Percentiles rank a stretch among this genome's conserved stretches.
phyloP scores from a whole-genome alignment of 257 asterid genomes.

The Avicennia marina region DNA sequence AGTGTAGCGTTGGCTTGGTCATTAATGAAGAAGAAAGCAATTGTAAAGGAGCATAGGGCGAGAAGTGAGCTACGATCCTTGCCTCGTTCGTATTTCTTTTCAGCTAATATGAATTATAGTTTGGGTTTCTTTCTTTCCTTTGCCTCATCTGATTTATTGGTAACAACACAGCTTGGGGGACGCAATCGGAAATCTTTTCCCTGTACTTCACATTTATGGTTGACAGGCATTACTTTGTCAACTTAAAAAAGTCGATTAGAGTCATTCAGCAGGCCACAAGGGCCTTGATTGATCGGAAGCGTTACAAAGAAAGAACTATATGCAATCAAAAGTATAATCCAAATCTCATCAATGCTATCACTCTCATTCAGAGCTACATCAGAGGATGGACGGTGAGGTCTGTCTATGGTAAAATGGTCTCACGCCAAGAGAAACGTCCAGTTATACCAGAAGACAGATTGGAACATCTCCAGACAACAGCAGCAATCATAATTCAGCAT shows the following conservation, averaged over 20 bases:
- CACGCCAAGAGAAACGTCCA: conserved; percentile 20
- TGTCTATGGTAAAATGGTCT: conserved; percentile 18
- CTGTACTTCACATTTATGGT: conserved; percentile 30
- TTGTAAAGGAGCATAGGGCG: conserved; percentile 21
- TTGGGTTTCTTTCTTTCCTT: conserved; percentile 12
- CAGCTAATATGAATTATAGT: neutral
- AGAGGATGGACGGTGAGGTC: conserved; percentile 30
- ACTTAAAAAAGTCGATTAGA: conserved; percentile 39
- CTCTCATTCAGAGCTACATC: conserved; percentile 30
- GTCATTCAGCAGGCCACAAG: conserved; percentile 60
- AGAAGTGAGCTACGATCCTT: conserved; percentile 31
- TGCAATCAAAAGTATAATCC: conserved; percentile 15
- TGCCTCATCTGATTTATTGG: conserved; percentile 22
- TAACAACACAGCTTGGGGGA: conserved; percentile 43
- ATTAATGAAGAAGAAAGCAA: conserved; percentile 36
- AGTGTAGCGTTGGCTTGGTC: conserved; percentile 58
- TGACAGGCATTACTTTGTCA: conserved; percentile 56
- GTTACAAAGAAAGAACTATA: conserved; percentile 9
- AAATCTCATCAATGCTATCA: conserved; percentile 29
- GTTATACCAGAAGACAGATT: conserved; percentile 21
- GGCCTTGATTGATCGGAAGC: conserved; percentile 43
- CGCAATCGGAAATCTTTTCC: conserved; percentile 28
- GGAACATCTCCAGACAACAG: conserved; percentile 20
- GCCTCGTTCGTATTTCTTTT: conserved; percentile 27
- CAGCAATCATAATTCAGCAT: conserved; percentile 48